Evolutionary conservation across 768 basidiomycete species (phyloP), one percentile per base, ranked within the genome.

Genomic region (Kwoniella mangroviensis): DNA sequence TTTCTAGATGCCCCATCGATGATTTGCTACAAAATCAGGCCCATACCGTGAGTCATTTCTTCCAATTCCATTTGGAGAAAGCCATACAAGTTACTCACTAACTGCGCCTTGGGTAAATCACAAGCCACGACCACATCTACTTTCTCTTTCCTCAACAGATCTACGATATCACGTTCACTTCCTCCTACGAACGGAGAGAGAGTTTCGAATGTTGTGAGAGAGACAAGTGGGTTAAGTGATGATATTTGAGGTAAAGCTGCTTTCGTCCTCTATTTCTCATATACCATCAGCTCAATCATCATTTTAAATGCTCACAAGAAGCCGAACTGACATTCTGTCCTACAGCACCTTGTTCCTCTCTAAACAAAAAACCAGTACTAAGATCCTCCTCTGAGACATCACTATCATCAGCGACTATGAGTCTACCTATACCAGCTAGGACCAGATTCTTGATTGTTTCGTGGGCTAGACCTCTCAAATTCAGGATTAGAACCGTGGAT

Each of bases 391-490:
- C 89, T 21, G 85, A 79, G 42, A 99, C 92, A 13, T 87, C 85
- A 72, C 88, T 89, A 22, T 86, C 85, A 84, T 99, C 97, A 74
- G 92, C 87, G 51, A 98, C 87, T 70, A 97, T 85, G 70, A 99
- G 84, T 80, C 89, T 90, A 26, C 97, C 97, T 66, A 99, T 92
- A 51, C 97, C 97, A 11, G 97, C 92, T 57, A 99, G 88, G 19
- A 98, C 96, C 80, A 99, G 91, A 81, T 99, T 99, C 85, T 98
- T 99, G 83, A 98, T 91, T 17, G 90, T 88, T 82, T 99, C 97
- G 7, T 94, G 93, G 51, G 97, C 94, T 49, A 91, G 87, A 3
- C 94, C 93, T 54, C 88, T 87, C 52, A 97, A 86, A 45, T 88
- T 88, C 21, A 94, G 85, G 43, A 98, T 87, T 26, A 96, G 85